phyloP scores from a whole-genome alignment of 768 basidiomycete species.

The Pleurotus giganteus region DNA sequence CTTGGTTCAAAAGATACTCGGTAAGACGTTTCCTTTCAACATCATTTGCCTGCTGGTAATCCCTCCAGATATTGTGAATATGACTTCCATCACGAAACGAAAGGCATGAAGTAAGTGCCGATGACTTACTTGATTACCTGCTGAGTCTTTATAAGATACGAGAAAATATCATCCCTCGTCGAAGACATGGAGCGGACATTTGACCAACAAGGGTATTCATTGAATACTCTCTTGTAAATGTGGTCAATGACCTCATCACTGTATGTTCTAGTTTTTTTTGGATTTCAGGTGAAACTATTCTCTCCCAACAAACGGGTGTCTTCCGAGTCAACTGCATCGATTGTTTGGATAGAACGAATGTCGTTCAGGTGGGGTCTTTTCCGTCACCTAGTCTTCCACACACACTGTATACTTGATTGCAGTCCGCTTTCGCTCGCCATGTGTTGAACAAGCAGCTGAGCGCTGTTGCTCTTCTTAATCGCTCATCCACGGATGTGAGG shows the following conservation, averaged over 20 bases:
- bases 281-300: conserved; percentile 65
- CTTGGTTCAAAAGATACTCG: conserved; percentile 51
- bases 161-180: conserved; percentile 83
- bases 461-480: conserved; percentile 62
- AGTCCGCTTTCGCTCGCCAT: conserved; percentile 91
- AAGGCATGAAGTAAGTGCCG: conserved; percentile 81
- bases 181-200: conserved; percentile 69
- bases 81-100: conserved; percentile 92
- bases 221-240: conserved; percentile 2
- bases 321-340: conserved; percentile 96
- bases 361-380: conserved; percentile 65
- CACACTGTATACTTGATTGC: conserved; percentile 11
- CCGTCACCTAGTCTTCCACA: neutral
- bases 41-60: neutral
- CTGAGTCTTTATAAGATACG: conserved; percentile 55
- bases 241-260: conserved; percentile 3
- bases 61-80: conserved; percentile 71
- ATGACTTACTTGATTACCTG: neutral
- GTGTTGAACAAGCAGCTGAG: conserved; percentile 74
- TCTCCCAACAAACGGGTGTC: conserved; percentile 82
- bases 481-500: conserved; percentile 47
- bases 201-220: conserved; percentile 69
- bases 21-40: conserved; percentile 35
- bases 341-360: conserved; percentile 93
- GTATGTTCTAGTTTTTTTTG: conserved; percentile 64